A percentile compares a stretch with the other conserved stretches of the same genome.
Evolutionary conservation across 495 filamentous ascomycete genomes (phyloP).

Genomic region (Bombardia bombarda): DNA sequence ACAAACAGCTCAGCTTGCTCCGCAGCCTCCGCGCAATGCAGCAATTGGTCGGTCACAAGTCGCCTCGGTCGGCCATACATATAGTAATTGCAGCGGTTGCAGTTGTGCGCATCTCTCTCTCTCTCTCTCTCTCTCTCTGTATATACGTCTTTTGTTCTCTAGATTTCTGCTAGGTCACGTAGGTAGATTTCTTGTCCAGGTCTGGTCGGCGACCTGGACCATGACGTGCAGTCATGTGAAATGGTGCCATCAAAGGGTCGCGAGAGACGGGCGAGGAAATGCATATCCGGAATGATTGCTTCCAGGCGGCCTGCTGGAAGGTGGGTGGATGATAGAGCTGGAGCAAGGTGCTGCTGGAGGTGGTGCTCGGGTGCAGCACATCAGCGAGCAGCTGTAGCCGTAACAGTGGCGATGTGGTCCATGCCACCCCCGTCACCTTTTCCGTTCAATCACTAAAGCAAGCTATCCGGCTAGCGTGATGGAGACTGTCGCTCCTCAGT

Average conservation of each 20-base stretch:
- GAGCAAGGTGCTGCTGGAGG: no score
- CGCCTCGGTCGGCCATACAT: no score
- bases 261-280: neutral
- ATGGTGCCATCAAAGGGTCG: neutral
- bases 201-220: neutral
- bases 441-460: neutral
- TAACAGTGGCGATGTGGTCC: neutral
- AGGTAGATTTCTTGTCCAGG: neutral
- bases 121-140: neutral
- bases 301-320: neutral
- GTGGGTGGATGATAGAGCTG: neutral
- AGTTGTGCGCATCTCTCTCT: neutral
- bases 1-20: neutral
- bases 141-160: no score
- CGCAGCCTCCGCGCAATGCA: no score
- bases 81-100: no score
- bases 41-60: no score
- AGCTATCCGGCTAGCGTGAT: no score
- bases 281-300: neutral
- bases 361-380: no score
- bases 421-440: neutral
- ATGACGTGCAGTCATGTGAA: constrained; percentile 4
- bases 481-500: no score
- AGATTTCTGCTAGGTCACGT: neutral
- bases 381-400: no score